phyloP scores from a whole-genome alignment of 192 early-diverging fungal species.

The Geranomyces variabilis region DNA sequence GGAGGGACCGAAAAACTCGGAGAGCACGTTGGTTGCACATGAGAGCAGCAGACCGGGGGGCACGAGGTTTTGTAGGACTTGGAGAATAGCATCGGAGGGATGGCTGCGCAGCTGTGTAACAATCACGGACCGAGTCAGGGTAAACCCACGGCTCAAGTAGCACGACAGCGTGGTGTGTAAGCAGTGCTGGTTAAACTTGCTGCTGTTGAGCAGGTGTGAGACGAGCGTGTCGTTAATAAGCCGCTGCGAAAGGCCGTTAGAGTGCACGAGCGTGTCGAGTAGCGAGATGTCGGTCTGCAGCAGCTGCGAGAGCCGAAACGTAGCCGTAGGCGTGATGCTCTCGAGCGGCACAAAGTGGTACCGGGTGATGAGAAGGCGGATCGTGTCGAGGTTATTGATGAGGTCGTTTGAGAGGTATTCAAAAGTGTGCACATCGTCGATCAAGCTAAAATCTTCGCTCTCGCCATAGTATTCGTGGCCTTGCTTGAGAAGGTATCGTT shows the following conservation, averaged over 20 bases:
- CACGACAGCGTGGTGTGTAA: neutral
- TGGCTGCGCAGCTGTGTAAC: neutral
- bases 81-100: neutral
- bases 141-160: conserved; percentile 26
- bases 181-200: neutral
- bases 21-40: conserved; percentile 4
- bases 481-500: neutral
- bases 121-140: conserved; percentile 12
- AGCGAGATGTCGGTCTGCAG: conserved; percentile 19
- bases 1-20: conserved; percentile 10
- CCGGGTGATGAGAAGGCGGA: conserved; percentile 23
- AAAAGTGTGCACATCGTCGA: conserved; percentile 22
- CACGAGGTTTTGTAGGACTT: neutral
- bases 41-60: conserved; percentile 14
- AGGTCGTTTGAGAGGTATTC: conserved; percentile 22
- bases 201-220: conserved; percentile 6
- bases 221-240: conserved; percentile 30
- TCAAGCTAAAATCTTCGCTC: neutral
- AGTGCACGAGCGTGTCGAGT: conserved; percentile 21
- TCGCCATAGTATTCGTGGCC: neutral
- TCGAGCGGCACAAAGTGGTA: conserved; percentile 30
- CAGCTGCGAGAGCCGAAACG: conserved; percentile 33
- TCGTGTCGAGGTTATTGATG: neutral
- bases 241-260: conserved; percentile 17
- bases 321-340: conserved; percentile 16